Evolutionary conservation across 2,329 filamentous ascomycete species (phyloP).

Genomic region (Pestalotiopsis fici): DNA sequence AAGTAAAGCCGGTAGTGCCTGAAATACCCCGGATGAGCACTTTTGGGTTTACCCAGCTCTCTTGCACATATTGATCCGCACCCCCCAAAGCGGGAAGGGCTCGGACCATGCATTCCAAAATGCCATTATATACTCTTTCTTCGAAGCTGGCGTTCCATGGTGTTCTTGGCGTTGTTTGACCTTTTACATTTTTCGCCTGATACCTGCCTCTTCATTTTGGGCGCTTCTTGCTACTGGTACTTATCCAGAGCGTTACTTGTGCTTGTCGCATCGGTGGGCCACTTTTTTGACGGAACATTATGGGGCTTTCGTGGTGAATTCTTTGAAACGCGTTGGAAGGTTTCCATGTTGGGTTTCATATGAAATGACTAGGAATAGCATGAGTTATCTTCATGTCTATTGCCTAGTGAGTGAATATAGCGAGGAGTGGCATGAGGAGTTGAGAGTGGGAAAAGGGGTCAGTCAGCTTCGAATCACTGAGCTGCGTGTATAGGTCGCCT

Average conservation of each 20-base stretch:
- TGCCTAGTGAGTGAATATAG: background rate
- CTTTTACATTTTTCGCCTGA: slow-evolving; percentile 17
- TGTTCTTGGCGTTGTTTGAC: slow-evolving; percentile 23
- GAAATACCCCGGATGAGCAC: background rate
- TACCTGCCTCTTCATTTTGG: slow-evolving; percentile 20
- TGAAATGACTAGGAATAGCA: background rate
- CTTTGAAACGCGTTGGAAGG: background rate
- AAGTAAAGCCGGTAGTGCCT: slow-evolving; percentile 44
- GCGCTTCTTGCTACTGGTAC: background rate
- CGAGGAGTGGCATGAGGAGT: background rate
- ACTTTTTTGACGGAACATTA: background rate
- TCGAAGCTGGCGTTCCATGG: slow-evolving; percentile 22
- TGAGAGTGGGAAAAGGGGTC: background rate
- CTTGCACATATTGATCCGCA: background rate
- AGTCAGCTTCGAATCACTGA: background rate
- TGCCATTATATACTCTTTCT: slow-evolving; percentile 7
- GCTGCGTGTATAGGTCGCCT: background rate
- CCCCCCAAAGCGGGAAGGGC: background rate
- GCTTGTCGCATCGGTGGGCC: background rate
- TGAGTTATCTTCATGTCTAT: background rate
- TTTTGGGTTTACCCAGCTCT: background rate
- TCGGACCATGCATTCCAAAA: background rate
- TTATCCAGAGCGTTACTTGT: background rate
- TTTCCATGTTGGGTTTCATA: background rate
- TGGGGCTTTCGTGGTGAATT: background rate